Conservation (phyloP, 2,329 filamentous ascomycete genomes). For the Microdochium bolleyi region DNA sequence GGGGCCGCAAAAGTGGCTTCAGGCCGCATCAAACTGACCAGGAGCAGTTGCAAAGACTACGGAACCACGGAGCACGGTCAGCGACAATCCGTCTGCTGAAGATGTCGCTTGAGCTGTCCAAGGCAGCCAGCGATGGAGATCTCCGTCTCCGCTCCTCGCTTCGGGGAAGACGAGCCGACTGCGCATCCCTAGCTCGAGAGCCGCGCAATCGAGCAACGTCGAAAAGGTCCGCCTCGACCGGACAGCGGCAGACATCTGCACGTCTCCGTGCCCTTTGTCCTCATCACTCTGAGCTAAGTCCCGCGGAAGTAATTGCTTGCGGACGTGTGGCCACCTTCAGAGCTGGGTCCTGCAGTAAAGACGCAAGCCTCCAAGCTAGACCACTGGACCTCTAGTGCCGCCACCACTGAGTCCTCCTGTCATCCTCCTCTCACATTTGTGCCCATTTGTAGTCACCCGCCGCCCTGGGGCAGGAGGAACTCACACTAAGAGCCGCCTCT, state of each 20-base stretch:
- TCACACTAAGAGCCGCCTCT: too few relatives aligned
- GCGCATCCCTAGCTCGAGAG: not conserved
- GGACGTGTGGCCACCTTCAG: not conserved
- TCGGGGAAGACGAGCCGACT: not conserved
- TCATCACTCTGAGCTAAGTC: not conserved
- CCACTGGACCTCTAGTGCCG: not conserved
- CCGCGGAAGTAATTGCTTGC: conserved; percentile 1
- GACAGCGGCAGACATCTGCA: not conserved
- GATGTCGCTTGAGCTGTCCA: not conserved
- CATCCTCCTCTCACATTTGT: too few relatives aligned
- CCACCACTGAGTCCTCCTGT: too few relatives aligned
- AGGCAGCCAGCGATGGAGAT: not conserved
- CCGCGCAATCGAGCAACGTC: too few relatives aligned
- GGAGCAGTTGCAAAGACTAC: not conserved
- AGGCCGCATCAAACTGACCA: not conserved
- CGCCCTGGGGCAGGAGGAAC: too few relatives aligned
- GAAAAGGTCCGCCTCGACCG: not conserved
- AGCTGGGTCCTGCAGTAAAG: not conserved
- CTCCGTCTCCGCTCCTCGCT: not conserved
- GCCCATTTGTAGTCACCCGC: too few relatives aligned
- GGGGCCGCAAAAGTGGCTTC: not conserved
- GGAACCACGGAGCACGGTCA: not conserved
- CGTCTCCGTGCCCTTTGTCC: not conserved
- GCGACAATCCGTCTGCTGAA: not conserved
- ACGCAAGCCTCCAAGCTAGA: not conserved